Evolutionary conservation across 129 eudicot genomes (phyloP), one percentile per base, ranked within the genome.

Genomic region (Silybum marianum): DNA sequence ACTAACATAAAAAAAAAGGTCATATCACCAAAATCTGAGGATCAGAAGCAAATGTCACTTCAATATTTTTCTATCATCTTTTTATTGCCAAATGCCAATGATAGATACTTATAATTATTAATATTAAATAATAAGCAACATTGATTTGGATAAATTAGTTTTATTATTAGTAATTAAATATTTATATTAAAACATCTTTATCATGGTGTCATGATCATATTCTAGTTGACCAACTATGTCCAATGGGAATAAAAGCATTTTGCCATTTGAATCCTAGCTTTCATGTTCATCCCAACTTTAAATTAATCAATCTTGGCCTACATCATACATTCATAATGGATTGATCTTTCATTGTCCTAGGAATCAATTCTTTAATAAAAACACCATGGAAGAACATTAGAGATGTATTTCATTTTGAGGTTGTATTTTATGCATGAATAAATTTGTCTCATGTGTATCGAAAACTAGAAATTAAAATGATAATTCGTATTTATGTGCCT

Each of bases 121-220:
- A n/a, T n/a, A 51, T 51, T 51, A 16, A 16, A 51, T 18, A 51
- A 13, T 16, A 51, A 51, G 63, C 22, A 51, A 51, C 21, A 51
- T 51, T 51, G 63, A 5, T 51, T 51, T 51, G 63, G 63, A 51
- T 51, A 51, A 51, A 51, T 51, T 51, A 4, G 22, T 16, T 51
- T 18, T 51, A 51, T 51, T 51, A 16, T 16, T 13, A 51, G 7
- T 51, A 16, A 51, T 51, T 51, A 51, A 22, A 19, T 62, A 21
- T 19, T 62, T 19, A 62, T 22, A 62, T 62, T 1, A n/a, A 54
- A 28, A 76, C 26, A 83, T 77, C 73, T 39, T 65, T 71, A 82
- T 82, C 78, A 70, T 83, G 86, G 39, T 83, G 82, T 76, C 86
- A 60, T 77, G 72, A 77, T 77, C 82, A 71, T 70, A 63, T 77